Base-by-base conservation (phyloP, 192 early-diverging fungal genomes). In the Oehlia diaphana region DNA sequence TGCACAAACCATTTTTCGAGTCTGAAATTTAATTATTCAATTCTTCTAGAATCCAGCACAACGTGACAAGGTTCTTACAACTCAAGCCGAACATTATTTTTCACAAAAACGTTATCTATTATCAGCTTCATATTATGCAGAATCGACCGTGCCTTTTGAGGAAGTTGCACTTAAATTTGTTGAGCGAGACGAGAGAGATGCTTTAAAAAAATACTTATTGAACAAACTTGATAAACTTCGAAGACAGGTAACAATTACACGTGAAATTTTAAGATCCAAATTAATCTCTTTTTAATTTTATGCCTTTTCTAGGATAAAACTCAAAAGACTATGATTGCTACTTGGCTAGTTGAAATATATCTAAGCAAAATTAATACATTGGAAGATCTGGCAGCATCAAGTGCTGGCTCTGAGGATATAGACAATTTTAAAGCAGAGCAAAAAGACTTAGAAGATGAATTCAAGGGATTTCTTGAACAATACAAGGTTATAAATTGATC, bases 321-420 rank as follows among this genome's bases (percentile, higher is more conserved):
- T 9, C 96, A 98, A 84, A 89, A 87, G 49, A 92, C 89, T 14
- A 89, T 97, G 35, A 77, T 98, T 9, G 88, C 90, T 1, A 96
- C 93, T 64, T 98, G 96, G 96, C 88, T 97, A 19, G 85, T 96
- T 19, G 97, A 98, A 81, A 90, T 98, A 35, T 95, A 94, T 80
- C 86, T 97, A 26, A 87, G 91, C 64, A 87, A 91, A 70, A 84
- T 97, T 35, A 96, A 96, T 80, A 82, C 88, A 14, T 67, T 92
- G 0, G 91, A 94, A 81, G 86, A 87, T 69, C 81, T 72, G 61
- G 84, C 68, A 35, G 87, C 82, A 50, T 90, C 85, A 0, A 79
- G 81, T 53, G 76, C 83, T n/a, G 74, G 74, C 23, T 77, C 85
- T n/a, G 89, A 83, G 5, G 78, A 83, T 63, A 74, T 82, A 19